Evolutionary conservation across 768 basidiomycete species (phyloP), one percentile per base, ranked within the genome.

Genomic region (Trametes coccinea): DNA sequence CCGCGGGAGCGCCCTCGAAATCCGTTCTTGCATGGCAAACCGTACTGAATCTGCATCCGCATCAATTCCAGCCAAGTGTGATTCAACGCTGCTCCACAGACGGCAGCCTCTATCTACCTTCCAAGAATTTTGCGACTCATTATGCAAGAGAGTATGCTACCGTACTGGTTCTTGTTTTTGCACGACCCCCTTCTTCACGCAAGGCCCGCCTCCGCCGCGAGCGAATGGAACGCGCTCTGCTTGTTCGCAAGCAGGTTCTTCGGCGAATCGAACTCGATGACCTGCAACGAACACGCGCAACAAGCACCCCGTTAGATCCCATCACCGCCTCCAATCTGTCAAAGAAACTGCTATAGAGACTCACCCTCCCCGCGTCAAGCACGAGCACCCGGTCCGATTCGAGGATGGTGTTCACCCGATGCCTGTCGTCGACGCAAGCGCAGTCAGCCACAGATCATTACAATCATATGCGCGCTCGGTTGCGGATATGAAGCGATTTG

Each of bases 231-330:
- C 17, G 79, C 75, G 3, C 84, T 83, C 27, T 76, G 74, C 58
- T 76, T 73, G 56, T 86, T 81, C n/a, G 78, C 77, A 39, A 96
- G 75, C 58, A 96, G 76, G 30, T 69, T 78, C 48, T 77, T 71
- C 2, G 95, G 95, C 1, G 82, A 74, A 66, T 95, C 92, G 67
- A 87, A 88, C 74, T 97, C 94, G n/a, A 85, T 83, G 10, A 93
- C 79, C 79, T 84, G 70, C 5, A 49, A 14, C 14, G 5, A 43
- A n/a, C 10, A 43, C 41, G 41, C 5, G 22, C 62, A 33, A 17
- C 53, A 10, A 50, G 29, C 39, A 47, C 61, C 31, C 58, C 41
- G 54, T 53, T 34, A 62, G 62, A 59, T 59, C 53, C n/a, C 52
- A 46, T 34, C 46, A n/a, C 49, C 44, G 37, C 30, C 29, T 17